Percentiles rank a stretch among this genome's conserved stretches.
Evolutionary conservation across 805 yeast species (phyloP).

Genomic region (Peterozyma toletana): DNA sequence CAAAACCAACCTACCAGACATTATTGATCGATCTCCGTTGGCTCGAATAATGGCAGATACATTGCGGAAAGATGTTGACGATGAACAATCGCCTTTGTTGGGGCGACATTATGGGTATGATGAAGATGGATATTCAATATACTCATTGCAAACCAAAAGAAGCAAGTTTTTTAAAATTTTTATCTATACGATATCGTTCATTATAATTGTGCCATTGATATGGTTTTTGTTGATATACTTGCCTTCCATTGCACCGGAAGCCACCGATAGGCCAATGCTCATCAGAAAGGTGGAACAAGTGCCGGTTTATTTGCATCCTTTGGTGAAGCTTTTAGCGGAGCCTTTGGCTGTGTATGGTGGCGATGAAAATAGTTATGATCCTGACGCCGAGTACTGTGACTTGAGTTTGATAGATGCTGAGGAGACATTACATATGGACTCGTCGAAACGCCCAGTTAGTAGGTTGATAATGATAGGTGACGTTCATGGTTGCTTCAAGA

Average conservation of each 20-base stretch:
- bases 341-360: not conserved
- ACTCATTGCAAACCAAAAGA: constrained; percentile 1
- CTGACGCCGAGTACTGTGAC: constrained; percentile 11
- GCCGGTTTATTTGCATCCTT: constrained; percentile 21
- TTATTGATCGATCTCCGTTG: no score
- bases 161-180: constrained; percentile 8
- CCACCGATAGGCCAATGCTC: constrained; percentile 17
- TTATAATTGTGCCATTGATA: constrained; percentile 15
- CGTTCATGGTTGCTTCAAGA: constrained; percentile 71
- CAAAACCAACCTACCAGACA: no score
- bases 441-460: constrained; percentile 16
- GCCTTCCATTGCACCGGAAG: constrained; percentile 25
- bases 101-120: constrained; percentile 3
- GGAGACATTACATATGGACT: not conserved
- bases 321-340: constrained; percentile 7
- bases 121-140: constrained; percentile 11
- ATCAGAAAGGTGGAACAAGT: constrained; percentile 13
- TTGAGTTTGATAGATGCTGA: not conserved
- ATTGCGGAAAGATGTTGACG: no score
- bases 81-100: no score
- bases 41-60: no score
- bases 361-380: constrained; percentile 13
- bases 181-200: constrained; percentile 5
- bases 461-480: constrained; percentile 77
- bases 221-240: constrained; percentile 20